Evolutionary conservation across 805 yeast genomes (phyloP), one percentile per base, ranked within the genome.

Genomic region (Soucietia sequanensis): DNA sequence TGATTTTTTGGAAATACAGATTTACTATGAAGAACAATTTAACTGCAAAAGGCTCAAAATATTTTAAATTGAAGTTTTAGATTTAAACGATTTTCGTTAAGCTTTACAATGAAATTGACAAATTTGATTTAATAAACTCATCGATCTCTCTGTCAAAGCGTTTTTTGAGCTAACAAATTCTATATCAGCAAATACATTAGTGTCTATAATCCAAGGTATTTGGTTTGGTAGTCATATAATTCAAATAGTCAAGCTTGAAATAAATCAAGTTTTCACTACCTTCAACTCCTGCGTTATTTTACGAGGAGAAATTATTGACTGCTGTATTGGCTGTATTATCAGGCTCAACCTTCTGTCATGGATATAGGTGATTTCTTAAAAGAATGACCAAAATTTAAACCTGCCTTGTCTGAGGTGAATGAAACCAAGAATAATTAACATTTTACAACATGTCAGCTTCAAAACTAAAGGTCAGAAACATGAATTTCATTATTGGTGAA

Each of bases 201-300:
- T 80, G 52, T 81, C 89, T 80, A 89, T 91, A 64, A 84, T 90
- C 3, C 96, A 87, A 58, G 95, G 91, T 0, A 85, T 93, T 48
- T 89, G 95, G 87, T 91, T 83, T 61, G 99, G 98, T 1, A 75
- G 82, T 19, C 69, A 68, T 29, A 72, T 85, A 66, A 81, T 88
- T 3, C 57, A 60, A 23, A 56, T 60, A 5, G 76, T 78, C 0
- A 66, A 72, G 6, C 52, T 80, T 10, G 47, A 64, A 1, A 62
- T 87, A 2, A 82, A 85, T 9, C 72, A 78, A 25, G 86, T 91
- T 0, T 63, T 93, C 33, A 82, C 96, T 0, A 84, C 95, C 25
- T 88, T 93, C 48, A 79, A 87, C 45, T 75, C 95, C 8, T 87
- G 96, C 47, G 56, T 91, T 9, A 68, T 78, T 53, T 63, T 88